These are phyloP conservation scores for Patellifolia procumbens DNA, from an alignment of 179 eudicot species.

Conservation along the genomic window DNA sequence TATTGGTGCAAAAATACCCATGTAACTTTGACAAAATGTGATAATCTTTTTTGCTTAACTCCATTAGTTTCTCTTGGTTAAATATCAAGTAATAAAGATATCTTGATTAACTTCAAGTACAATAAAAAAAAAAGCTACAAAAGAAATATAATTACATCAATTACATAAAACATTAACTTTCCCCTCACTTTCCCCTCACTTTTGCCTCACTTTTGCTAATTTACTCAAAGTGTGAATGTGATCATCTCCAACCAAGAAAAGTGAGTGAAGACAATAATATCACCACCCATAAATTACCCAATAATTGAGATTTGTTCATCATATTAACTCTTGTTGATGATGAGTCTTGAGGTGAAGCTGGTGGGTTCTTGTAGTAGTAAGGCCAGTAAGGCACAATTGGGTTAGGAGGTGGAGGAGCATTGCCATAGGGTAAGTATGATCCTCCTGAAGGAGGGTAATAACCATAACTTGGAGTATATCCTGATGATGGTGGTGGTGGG, in stretches of 20 bases:
- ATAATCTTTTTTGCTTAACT: too few species aligned
- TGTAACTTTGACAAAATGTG: neutral
- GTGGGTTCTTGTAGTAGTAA: constrained; percentile 30
- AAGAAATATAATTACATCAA: constrained; percentile 18
- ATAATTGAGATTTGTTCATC: neutral
- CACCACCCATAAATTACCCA: neutral
- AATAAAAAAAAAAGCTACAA: neutral
- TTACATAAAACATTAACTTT: neutral
- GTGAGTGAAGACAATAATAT: constrained; percentile 3
- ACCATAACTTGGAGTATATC: constrained; percentile 22
- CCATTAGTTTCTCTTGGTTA: neutral
- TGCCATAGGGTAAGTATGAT: constrained; percentile 21
- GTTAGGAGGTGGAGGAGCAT: constrained; percentile 40
- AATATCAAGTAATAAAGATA: neutral
- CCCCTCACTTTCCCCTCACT: neutral
- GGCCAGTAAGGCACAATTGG: constrained; percentile 39
- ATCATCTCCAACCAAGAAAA: constrained; percentile 14
- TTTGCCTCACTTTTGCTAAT: neutral
- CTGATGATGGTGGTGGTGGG: constrained; percentile 27
- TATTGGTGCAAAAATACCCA: neutral
- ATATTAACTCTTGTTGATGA: constrained; percentile 17
- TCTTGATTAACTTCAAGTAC: constrained; percentile 5
- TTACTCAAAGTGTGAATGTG: neutral
- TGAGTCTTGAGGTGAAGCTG: constrained; percentile 18
- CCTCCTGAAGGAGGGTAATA: constrained; percentile 31